Conservation (phyloP, 2,329 filamentous ascomycete species). For the Leptodontidium sp. region DNA sequence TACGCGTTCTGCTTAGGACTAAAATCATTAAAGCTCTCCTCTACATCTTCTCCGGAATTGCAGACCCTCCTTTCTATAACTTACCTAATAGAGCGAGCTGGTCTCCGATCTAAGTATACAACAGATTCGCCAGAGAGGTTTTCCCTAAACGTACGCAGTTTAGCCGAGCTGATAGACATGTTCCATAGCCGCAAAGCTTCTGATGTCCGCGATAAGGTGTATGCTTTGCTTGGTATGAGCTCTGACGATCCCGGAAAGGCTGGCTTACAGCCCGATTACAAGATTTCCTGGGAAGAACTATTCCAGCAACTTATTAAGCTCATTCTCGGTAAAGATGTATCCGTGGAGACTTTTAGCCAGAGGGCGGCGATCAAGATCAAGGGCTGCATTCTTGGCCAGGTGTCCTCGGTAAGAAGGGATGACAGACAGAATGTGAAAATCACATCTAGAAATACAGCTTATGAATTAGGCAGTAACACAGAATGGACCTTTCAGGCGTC, state of each 20-base stretch:
- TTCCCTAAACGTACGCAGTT: conserved; percentile 15
- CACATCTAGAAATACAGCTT: conserved; percentile 22
- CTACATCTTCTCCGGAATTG: conserved; percentile 16
- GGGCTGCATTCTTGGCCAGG: conserved; percentile 26
- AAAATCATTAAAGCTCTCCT: conserved; percentile 13
- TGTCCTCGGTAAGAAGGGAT: conserved; percentile 26
- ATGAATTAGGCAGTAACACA: not conserved
- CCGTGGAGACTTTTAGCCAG: conserved; percentile 23
- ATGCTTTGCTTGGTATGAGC: no score
- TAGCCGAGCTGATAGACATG: conserved; percentile 22
- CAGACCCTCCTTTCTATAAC: conserved; percentile 23
- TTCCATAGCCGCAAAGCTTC: no score
- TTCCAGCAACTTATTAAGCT: conserved; percentile 30
- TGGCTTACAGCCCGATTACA: conserved; percentile 28
- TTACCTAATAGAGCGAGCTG: conserved; percentile 17
- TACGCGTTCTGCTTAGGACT: conserved; percentile 12
- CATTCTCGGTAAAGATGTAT: conserved; percentile 25
- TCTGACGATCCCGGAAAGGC: not conserved
- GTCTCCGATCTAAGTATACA: conserved; percentile 18
- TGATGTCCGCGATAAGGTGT: no score
- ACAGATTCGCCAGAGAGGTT: conserved; percentile 4
- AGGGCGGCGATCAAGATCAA: conserved; percentile 27
- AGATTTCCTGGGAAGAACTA: conserved; percentile 27
- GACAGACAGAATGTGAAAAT: conserved; percentile 28
- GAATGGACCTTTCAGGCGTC: conserved; percentile 28